Evolutionary conservation across 306 rosid species (phyloP), one percentile per base, ranked within the genome.

Genomic region (Medicago truncatula): DNA sequence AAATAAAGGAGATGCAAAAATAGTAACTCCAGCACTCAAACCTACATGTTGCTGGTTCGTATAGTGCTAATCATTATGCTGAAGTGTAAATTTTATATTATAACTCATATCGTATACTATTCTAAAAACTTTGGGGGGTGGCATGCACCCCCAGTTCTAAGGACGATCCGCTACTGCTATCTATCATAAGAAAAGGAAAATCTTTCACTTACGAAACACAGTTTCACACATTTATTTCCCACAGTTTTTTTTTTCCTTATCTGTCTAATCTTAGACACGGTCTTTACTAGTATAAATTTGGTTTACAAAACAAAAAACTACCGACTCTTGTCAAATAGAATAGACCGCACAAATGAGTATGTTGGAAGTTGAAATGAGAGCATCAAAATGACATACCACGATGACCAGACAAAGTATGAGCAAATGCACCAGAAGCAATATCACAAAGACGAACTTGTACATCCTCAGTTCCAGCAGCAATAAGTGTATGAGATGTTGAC

Each of bases 401-500:
- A 59, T 95, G 99, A 66, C 97, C 99, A 20, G 99, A 95, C 71
- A 92, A 77, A 16, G 97, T 95, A 77, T 95, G 97, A 89, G 96
- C 79, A 80, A 90, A 90, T 31, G 97, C 97, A 43, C 99, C 99
- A 0, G 99, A 89, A 76, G 97, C 80, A 77, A 95, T 89, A 88
- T 95, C 97, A 80, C 99, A 95, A 47, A 95, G 97, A 68, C 97
- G 97, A 71, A 95, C 99, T 71, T 95, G 99, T 8, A 95, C 99
- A 81, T 95, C 99, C 78, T 92, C 96, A n/a, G 99, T 90, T 46
- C 86, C 97, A 50, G 90, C 93, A 39, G 97, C 99, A 62, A 95
- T 85, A 44, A 95, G 87, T 93, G 85, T 95, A 81, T 95, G 97
- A 21, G 97, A 90, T 11, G 93, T 89, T 47, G 99, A 90, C 74